These are phyloP conservation scores for Sapria himalayana DNA, from an alignment of 345 rosid genomes.

Conservation along the genomic window DNA sequence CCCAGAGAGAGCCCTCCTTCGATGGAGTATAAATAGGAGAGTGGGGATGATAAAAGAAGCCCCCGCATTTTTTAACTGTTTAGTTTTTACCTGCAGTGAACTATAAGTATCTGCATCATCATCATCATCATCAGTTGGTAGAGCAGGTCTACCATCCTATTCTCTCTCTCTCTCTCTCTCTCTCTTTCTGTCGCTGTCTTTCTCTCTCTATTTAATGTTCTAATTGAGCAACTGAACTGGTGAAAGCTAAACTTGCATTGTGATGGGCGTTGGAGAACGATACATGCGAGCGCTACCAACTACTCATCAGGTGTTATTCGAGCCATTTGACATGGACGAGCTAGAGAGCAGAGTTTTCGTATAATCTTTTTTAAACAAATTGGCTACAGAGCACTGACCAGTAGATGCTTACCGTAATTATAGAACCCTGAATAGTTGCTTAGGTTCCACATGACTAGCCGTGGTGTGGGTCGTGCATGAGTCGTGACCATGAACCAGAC, in stretches of 20 bases:
- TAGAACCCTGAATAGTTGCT: no score
- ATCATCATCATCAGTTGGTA: constrained; percentile 13
- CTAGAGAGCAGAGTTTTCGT: constrained; percentile 7
- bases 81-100: background rate
- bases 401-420: no score
- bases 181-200: constrained; percentile 1
- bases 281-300: constrained; percentile 19
- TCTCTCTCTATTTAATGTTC: constrained; percentile 1
- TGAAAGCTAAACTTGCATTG: constrained; percentile 13
- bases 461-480: constrained; percentile 20
- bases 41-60: no score
- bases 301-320: constrained; percentile 8
- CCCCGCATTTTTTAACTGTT: no score
- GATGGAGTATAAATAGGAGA: no score
- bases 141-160: constrained; percentile 14
- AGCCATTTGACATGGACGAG: constrained; percentile 10
- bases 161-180: constrained; percentile 5
- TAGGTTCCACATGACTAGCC: constrained; percentile 7
- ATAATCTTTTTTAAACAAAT: background rate
- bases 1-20: no score
- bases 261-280: constrained; percentile 14
- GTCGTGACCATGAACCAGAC: background rate
- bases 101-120: constrained; percentile 15
- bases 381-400: background rate
- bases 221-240: constrained; percentile 3